These are phyloP conservation scores for Xylariales sp. DNA, from an alignment of 2,329 filamentous ascomycete species.

Conservation along the genomic window DNA sequence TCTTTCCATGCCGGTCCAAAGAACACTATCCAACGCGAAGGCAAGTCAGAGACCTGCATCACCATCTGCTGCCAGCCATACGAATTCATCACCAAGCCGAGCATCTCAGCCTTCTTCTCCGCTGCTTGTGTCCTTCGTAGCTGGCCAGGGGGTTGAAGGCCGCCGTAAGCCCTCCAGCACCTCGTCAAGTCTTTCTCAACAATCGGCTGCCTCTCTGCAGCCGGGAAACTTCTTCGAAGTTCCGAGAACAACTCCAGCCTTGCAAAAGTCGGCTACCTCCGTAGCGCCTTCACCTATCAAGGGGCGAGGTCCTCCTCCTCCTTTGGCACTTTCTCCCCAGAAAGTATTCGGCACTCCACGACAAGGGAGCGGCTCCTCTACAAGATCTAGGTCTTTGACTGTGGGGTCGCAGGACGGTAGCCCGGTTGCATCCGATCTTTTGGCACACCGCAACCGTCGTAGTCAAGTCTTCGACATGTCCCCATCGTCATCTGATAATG, in stretches of 20 bases:
- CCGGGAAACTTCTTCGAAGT: constrained; percentile 69
- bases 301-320: constrained; percentile 43
- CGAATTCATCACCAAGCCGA: constrained; percentile 82
- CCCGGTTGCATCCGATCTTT: constrained; percentile 62
- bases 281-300: constrained; percentile 54
- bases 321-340: constrained; percentile 55
- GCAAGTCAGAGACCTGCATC: constrained; percentile 73
- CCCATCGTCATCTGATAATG: constrained; percentile 95
- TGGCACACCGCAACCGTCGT: constrained; percentile 74
- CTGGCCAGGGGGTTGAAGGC: constrained; percentile 71
- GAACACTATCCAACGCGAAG: constrained; percentile 80
- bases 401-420: constrained; percentile 93
- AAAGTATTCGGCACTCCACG: constrained; percentile 58
- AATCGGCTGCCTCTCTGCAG: constrained; percentile 64
- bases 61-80: constrained; percentile 73
- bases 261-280: constrained; percentile 57
- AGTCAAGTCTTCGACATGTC: constrained; percentile 97
- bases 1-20: constrained; percentile 73
- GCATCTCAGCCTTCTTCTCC: constrained; percentile 78
- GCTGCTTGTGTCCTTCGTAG: constrained; percentile 92
- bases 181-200: constrained; percentile 77
- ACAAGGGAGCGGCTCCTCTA: constrained; percentile 57
- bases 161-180: constrained; percentile 90
- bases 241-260: constrained; percentile 54
- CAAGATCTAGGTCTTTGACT: constrained; percentile 80